These are phyloP conservation scores for Tuber melanosporum DNA, from an alignment of 495 filamentous ascomycete species.

Conservation along the genomic window DNA sequence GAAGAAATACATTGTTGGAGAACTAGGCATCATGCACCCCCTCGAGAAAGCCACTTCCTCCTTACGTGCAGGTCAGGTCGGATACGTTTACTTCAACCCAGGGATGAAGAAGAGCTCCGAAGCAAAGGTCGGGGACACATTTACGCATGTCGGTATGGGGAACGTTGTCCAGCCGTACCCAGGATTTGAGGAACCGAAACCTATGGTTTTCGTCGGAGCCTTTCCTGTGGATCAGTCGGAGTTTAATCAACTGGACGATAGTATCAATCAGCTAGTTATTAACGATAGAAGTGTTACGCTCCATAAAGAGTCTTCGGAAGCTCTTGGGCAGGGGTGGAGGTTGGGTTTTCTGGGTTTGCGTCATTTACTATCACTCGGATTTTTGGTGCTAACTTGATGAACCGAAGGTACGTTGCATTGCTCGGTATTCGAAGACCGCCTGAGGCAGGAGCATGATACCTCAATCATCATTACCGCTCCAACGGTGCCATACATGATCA, in stretches of 20 bases:
- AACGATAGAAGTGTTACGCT: slow-evolving; percentile 93
- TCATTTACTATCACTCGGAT: slow-evolving; percentile 2
- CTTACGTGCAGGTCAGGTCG: slow-evolving; percentile 85
- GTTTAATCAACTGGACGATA: slow-evolving; percentile 83
- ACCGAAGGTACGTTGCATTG: slow-evolving; percentile 74
- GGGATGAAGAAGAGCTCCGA: slow-evolving; percentile 95
- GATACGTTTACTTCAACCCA: slow-evolving; percentile 93
- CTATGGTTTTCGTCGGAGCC: slow-evolving; percentile 94
- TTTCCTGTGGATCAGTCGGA: slow-evolving; percentile 86
- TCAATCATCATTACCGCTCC: slow-evolving; percentile 96
- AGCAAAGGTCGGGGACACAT: slow-evolving; percentile 92
- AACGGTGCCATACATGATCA: slow-evolving; percentile 80
- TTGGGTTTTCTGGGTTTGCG: slow-evolving; percentile 70
- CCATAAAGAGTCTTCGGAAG: slow-evolving; percentile 87
- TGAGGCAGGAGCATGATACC: slow-evolving; percentile 88
- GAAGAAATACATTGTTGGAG: slow-evolving; percentile 81
- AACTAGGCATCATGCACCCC: slow-evolving; percentile 95
- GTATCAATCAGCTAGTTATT: slow-evolving; percentile 84
- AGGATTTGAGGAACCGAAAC: slow-evolving; percentile 94
- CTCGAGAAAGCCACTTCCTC: slow-evolving; percentile 72
- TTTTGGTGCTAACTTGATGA: not conserved
- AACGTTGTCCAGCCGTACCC: slow-evolving; percentile 70
- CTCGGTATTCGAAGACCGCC: slow-evolving; percentile 95
- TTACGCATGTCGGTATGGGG: slow-evolving; percentile 75
- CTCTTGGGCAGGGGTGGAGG: slow-evolving; percentile 87